Base-by-base conservation (phyloP, 2,329 filamentous ascomycete genomes). In the Aspergillus terreus region DNA sequence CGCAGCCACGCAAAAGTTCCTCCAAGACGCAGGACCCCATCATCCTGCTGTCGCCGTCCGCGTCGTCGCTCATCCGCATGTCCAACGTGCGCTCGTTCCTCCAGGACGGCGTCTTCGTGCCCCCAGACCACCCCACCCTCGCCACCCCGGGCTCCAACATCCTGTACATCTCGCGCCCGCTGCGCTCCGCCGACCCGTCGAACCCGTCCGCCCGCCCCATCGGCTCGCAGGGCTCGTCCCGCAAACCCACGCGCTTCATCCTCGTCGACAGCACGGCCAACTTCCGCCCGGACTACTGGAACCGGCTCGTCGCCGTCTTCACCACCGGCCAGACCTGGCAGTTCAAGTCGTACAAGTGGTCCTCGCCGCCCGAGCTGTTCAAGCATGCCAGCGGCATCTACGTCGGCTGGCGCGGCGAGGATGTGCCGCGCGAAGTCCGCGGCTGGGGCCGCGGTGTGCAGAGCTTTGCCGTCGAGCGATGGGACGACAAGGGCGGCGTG, bases 241-340 rank as follows among this genome's bases (percentile, higher is more conserved):
- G 78, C 48, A 84, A 87, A 14, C 86, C 90, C 1, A 84, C 94
- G 65, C 89, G 92, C 44, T 99, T 99, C 77, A 95, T 97, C 67
- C 84, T 99, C 36, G 92, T 97, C 49, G 94, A 99, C 70, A 87
- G 86, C 15, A 88, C 92, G 0, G 87, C 95, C 67, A 88, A 94
- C 70, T 99, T 99, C 81, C 95, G 96, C 71, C 94, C 94, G 0
- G 92, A 97, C 68, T 96, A 97, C 77, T 99, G 94, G 94, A 86
- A 86, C 64, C 86, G 92, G 47, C 88, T 99, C 6, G 94, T 96
- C 1, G 94, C 89, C 11, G 92, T 99, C 51, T 97, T 99, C 75
- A 99, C 94, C 0, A 99, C 94, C 0, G 94, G 94, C 32, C 94
- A 99, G 75, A 85, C 87, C 9, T 99, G 94, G 94, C 94, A 99